A percentile compares a stretch with the other conserved stretches of the same genome.
Evolutionary conservation across 345 rosid species (phyloP).

Genomic region (Citropsis articulata): DNA sequence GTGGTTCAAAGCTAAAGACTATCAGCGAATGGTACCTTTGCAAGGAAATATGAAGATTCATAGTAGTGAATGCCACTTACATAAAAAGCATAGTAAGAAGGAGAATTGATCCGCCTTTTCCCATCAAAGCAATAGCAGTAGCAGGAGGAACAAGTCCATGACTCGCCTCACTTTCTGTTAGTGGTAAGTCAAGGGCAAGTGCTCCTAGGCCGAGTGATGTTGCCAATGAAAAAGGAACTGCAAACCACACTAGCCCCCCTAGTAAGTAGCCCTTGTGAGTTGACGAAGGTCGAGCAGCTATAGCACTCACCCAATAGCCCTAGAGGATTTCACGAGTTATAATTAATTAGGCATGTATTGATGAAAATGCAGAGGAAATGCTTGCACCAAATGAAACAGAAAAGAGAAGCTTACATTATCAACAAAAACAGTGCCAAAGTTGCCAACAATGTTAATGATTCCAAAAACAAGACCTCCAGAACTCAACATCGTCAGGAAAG

Average conservation of each 20-base stretch:
- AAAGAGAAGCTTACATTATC: slow-evolving; percentile 63
- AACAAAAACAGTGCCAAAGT: slow-evolving; percentile 87
- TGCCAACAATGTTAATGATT: slow-evolving; percentile 83
- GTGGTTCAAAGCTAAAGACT: neutral
- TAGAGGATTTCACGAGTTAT: slow-evolving; percentile 13
- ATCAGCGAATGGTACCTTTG: neutral
- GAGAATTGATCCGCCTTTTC: slow-evolving; percentile 84
- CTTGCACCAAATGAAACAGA: neutral
- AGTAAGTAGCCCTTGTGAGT: slow-evolving; percentile 89
- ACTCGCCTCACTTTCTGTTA: slow-evolving; percentile 63
- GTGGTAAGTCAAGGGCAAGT: slow-evolving; percentile 84
- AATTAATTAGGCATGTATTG: too few relatives aligned
- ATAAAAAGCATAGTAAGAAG: slow-evolving; percentile 94
- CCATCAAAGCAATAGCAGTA: slow-evolving; percentile 94
- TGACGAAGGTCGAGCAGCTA: slow-evolving; percentile 91
- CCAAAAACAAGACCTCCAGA: slow-evolving; percentile 94
- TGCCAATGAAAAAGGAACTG: slow-evolving; percentile 90
- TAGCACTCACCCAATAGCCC: slow-evolving; percentile 99
- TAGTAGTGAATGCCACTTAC: slow-evolving; percentile 41
- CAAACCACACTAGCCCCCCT: slow-evolving; percentile 95
- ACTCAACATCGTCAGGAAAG: slow-evolving; percentile 83
- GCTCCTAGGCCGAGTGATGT: slow-evolving; percentile 96
- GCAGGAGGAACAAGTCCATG: slow-evolving; percentile 91
- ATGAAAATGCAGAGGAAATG: neutral
- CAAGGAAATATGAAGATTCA: too few relatives aligned